These are phyloP conservation scores for Elaphomyces granulatus DNA, from an alignment of 495 filamentous ascomycete genomes.

Conservation along the genomic window DNA sequence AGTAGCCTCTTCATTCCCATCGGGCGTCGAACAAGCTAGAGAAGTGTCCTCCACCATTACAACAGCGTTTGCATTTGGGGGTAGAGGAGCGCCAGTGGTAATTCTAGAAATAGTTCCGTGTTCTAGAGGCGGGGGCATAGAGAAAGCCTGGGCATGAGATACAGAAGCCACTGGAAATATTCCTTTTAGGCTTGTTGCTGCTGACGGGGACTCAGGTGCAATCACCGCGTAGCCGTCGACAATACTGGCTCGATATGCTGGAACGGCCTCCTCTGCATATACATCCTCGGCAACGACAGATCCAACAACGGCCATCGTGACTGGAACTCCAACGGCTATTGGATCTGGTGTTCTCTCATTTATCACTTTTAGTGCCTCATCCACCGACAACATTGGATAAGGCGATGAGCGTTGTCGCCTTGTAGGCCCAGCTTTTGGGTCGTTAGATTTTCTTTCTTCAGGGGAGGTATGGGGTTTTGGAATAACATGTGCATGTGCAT, in stretches of 20 bases:
- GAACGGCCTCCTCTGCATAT: constrained; percentile 63
- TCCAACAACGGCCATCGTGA: constrained; percentile 51
- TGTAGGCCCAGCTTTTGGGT: constrained; percentile 64
- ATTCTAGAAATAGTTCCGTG: constrained; percentile 73
- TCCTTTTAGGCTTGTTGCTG: constrained; percentile 49
- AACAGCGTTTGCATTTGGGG: constrained; percentile 75
- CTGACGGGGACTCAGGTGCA: constrained; percentile 26
- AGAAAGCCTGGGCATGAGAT: constrained; percentile 65
- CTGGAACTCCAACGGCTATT: constrained; percentile 37
- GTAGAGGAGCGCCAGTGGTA: constrained; percentile 87
- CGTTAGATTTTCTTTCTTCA: constrained; percentile 57
- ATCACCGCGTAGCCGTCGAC: constrained; percentile 90
- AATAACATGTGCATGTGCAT: constrained; percentile 36
- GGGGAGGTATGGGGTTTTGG: constrained; percentile 60
- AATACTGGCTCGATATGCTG: constrained; percentile 88
- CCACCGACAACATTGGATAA: constrained; percentile 81
- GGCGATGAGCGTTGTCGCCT: constrained; percentile 70
- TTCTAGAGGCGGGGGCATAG: constrained; percentile 40
- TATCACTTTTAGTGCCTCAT: constrained; percentile 64
- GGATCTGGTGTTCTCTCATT: constrained; percentile 50
- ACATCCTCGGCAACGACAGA: constrained; percentile 73
- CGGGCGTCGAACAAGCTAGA: constrained; percentile 55
- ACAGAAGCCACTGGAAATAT: constrained; percentile 76
- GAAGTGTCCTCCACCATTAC: constrained; percentile 96
- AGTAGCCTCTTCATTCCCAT: constrained; percentile 70